Percentiles rank a stretch among this genome's conserved stretches.
phyloP scores from a whole-genome alignment of 805 yeast genomes.

The Teunomyces pallodes region DNA sequence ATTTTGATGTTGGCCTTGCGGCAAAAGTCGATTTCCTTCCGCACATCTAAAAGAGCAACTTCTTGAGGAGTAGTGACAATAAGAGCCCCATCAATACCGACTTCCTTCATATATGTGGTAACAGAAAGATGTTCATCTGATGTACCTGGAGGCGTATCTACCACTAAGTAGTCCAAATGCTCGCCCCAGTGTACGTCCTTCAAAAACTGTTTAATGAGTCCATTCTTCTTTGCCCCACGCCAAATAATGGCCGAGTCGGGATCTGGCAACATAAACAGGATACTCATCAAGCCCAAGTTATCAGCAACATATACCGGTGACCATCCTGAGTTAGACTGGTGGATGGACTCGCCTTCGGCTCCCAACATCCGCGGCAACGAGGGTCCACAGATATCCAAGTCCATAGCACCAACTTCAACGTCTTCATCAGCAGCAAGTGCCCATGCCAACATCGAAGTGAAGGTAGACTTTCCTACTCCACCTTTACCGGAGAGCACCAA shows the following conservation, averaged over 20 bases:
- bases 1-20: constrained; percentile 83
- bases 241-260: constrained; percentile 92
- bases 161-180: constrained; percentile 72
- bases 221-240: constrained; percentile 96
- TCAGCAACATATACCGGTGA: constrained; percentile 95
- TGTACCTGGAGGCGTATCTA: constrained; percentile 99
- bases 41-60: constrained; percentile 88
- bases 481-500: constrained; percentile 81
- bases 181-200: constrained; percentile 96
- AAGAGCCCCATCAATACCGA: constrained; percentile 93
- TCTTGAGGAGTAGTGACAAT: constrained; percentile 98
- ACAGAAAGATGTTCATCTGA: constrained; percentile 95
- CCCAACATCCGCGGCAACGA: constrained; percentile 94
- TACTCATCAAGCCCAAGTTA: constrained; percentile 92
- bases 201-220: constrained; percentile 86
- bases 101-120: constrained; percentile 80
- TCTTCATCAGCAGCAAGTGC: constrained; percentile 80
- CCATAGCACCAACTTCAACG: constrained; percentile 93
- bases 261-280: constrained; percentile 91
- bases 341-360: constrained; percentile 80
- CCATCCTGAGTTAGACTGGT: constrained; percentile 91
- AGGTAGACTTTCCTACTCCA: constrained; percentile 97
- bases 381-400: constrained; percentile 96
- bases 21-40: constrained; percentile 95
- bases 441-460: constrained; percentile 95